phyloP scores from a whole-genome alignment of 768 basidiomycete species.

The Ramaria rubella region DNA sequence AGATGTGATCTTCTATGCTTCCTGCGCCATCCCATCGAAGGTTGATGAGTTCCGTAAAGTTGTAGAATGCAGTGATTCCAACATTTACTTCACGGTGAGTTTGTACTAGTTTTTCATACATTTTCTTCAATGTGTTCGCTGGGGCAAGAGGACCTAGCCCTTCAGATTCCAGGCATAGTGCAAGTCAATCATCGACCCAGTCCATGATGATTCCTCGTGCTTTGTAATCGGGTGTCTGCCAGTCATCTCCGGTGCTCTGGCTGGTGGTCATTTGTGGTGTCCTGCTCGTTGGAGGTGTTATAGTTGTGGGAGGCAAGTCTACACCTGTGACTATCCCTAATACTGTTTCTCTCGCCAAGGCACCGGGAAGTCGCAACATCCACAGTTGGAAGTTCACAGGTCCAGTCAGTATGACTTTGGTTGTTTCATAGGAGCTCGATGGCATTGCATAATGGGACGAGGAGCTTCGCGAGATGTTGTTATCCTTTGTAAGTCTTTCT shows the following conservation, averaged over 20 bases:
- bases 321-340: neutral
- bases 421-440: too few species aligned
- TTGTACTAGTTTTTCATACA: too few species aligned
- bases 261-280: neutral
- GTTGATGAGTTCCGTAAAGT: neutral
- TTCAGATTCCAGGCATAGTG: too few species aligned
- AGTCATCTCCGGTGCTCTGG: neutral
- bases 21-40: neutral
- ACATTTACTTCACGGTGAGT: too few species aligned
- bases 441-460: neutral
- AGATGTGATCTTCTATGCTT: too few species aligned
- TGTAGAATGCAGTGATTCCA: neutral
- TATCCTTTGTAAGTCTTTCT: neutral
- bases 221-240: neutral
- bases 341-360: neutral
- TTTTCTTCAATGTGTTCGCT: too few species aligned
- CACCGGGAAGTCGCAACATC: too few species aligned
- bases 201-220: neutral
- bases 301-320: neutral
- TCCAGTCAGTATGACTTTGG: too few species aligned
- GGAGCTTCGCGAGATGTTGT: neutral
- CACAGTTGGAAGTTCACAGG: too few species aligned
- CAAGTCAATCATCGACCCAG: too few species aligned
- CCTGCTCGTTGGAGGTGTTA: neutral
- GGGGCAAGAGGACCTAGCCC: neutral